phyloP scores from a whole-genome alignment of 176 grass and related monocot species.

The Cymbopogon citratus region DNA sequence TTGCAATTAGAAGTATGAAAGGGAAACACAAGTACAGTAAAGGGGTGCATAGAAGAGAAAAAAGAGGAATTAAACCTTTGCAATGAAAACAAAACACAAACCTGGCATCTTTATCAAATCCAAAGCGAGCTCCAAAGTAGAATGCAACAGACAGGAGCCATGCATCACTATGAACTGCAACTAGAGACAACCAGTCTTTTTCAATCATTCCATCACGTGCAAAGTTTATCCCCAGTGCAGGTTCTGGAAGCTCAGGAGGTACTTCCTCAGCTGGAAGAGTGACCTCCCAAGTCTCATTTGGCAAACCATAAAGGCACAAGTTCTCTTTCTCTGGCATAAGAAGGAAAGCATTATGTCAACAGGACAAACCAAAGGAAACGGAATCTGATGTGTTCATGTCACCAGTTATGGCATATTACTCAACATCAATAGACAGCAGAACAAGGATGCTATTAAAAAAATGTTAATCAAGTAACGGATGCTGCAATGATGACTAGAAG shows the following conservation, averaged over 20 bases:
- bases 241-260: constrained; percentile 81
- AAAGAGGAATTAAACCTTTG: background rate
- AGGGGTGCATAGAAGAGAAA: background rate
- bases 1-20: background rate
- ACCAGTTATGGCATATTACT: background rate
- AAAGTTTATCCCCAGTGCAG: constrained; percentile 90
- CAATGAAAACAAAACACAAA: constrained; percentile 17
- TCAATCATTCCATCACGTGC: constrained; percentile 73
- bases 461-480: constrained; percentile 5
- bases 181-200: constrained; percentile 70
- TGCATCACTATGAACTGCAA: constrained; percentile 85
- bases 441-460: background rate
- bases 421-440: background rate
- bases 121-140: constrained; percentile 71
- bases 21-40: background rate
- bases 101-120: constrained; percentile 84
- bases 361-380: constrained; percentile 11
- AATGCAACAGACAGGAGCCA: constrained; percentile 81
- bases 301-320: constrained; percentile 69
- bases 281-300: constrained; percentile 79
- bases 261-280: constrained; percentile 72
- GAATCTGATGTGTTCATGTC: background rate
- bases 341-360: background rate
- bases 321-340: constrained; percentile 73
- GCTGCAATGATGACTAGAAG: background rate